These are phyloP conservation scores for Boletellus ananas DNA, from an alignment of 768 basidiomycete species.

Conservation along the genomic window DNA sequence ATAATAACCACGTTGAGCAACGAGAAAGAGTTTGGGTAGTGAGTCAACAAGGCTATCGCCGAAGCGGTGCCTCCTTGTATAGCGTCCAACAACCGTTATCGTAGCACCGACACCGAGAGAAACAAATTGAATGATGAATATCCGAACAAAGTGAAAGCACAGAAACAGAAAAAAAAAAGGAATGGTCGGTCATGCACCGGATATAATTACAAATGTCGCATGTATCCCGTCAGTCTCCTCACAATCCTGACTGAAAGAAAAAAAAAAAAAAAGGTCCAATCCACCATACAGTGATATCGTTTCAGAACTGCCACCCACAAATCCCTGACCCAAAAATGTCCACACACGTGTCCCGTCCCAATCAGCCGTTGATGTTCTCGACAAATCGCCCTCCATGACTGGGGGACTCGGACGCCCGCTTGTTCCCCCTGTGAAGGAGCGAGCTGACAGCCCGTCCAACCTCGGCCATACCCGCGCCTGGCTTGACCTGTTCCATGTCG, in stretches of 20 bases:
- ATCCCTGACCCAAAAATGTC: neutral
- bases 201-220: constrained; percentile 3
- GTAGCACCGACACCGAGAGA: too few relatives aligned
- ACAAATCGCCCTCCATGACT: constrained; percentile 36
- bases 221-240: neutral
- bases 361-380: constrained; percentile 31
- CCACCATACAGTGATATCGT: neutral
- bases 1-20: too few relatives aligned
- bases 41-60: too few relatives aligned
- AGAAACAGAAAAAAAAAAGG: neutral
- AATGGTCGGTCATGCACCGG: neutral
- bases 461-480: constrained; percentile 48
- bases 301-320: neutral
- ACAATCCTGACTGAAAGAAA: neutral
- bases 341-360: neutral
- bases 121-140: too few relatives aligned
- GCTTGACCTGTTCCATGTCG: constrained; percentile 45
- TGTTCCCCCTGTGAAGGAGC: constrained; percentile 17
- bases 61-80: too few relatives aligned
- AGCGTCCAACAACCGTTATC: too few relatives aligned
- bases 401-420: constrained; percentile 16
- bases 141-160: too few relatives aligned
- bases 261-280: neutral
- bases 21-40: too few relatives aligned
- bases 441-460: constrained; percentile 28